Base-by-base conservation (phyloP, 2,329 filamentous ascomycete species). In the Talaromyces sp. region DNA sequence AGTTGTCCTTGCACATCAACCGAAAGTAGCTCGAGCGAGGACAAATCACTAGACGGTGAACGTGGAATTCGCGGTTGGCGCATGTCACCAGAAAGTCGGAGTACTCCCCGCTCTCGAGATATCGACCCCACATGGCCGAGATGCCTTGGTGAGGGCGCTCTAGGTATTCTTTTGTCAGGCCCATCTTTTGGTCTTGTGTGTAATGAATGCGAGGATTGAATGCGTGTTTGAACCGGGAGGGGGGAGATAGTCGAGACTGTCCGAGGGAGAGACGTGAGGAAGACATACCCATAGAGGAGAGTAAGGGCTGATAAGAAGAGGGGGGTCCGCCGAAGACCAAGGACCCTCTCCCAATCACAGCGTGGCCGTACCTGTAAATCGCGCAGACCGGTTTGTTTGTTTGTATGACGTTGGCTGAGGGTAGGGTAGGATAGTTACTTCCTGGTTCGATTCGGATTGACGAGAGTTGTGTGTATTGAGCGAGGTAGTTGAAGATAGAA, bases 1-100 rank as follows among this genome's bases (percentile, higher is more conserved):
- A 74, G 0, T 60, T 62, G 1, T 57, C 65, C 25, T 65, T 60
- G 50, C 74, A 66, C 4, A 73, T 71, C 11, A 57, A 65, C 9
- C 70, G 69, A 58, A 78, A 78, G 21, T 72, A 73, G 35, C 67
- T 31, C 0, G 74, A 79, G 56, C 76, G 72, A 0, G 71, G 52
- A 62, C 75, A 78, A 5, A 79, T 66, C 16, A 79, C 67, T 28
- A 70, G 67, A 0, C 73, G 69, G 39, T 79, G 76, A 0, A 70
- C 70, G 8, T 69, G 70, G 65, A 77, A 77, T 2, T 68, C 63
- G 0, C 63, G 65, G 1, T 63, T 68, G 0, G 65, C 63, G 61
- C 76, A 79, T 6, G 39, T 58, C 23, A 79, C 70, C 0, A 61
- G 68, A 46, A 79, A 68, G 54, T 79, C 76, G 1, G 75, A 69